Evolutionary conservation across 176 grass and related monocot species (phyloP).

Genomic region (Oryza coarctata): DNA sequence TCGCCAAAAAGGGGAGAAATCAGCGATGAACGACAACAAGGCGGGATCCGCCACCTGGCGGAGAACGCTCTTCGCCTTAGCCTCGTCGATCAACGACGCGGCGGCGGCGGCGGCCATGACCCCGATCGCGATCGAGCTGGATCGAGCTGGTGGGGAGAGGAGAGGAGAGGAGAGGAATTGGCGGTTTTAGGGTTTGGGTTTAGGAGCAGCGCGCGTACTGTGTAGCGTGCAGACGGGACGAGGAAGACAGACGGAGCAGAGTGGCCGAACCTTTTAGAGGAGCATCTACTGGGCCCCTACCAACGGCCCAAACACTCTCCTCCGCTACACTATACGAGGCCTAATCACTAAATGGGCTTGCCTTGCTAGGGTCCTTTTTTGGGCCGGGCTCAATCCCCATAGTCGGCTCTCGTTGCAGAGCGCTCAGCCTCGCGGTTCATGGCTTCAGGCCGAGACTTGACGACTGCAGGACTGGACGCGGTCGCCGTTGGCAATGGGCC

Average conservation of each 20-base stretch:
- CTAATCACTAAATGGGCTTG: not conserved
- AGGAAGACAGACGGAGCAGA: too few relatives aligned
- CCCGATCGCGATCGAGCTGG: constrained; percentile 9
- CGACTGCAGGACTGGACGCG: too few relatives aligned
- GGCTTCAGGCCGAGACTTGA: too few relatives aligned
- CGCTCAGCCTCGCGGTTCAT: too few relatives aligned
- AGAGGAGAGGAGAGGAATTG: not conserved
- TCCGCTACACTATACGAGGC: not conserved
- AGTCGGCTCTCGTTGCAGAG: too few relatives aligned
- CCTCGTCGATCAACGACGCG: constrained; percentile 40
- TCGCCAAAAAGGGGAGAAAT: not conserved
- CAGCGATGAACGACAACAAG: not conserved
- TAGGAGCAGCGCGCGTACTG: constrained; percentile 5
- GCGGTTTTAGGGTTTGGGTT: constrained; percentile 42
- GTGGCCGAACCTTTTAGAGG: too few relatives aligned
- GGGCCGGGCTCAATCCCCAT: not conserved
- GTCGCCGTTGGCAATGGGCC: too few relatives aligned
- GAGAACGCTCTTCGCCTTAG: constrained; percentile 58
- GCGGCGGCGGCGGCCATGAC: constrained; percentile 34
- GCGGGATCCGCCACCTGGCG: constrained; percentile 40
- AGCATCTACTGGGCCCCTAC: not conserved
- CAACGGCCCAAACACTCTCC: not conserved
- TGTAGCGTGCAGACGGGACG: not conserved
- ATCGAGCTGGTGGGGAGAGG: not conserved
- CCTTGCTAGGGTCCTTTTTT: fast-evolving